These are phyloP conservation scores for Marvania coccoides DNA, from an alignment of 139 green algal species.

Conservation along the genomic window DNA sequence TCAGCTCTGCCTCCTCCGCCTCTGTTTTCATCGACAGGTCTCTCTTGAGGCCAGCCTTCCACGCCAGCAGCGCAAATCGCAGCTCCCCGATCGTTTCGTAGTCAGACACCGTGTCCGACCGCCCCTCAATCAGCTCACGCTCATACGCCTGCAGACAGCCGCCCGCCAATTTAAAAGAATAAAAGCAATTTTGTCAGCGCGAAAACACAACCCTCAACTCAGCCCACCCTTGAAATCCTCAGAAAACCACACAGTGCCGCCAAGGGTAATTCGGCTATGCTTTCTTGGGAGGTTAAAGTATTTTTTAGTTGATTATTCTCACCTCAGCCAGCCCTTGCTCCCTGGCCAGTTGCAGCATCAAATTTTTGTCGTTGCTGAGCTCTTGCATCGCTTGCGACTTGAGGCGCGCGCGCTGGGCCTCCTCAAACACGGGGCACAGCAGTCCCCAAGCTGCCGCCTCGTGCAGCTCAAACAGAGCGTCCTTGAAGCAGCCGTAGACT, in stretches of 20 bases:
- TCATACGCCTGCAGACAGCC: neutral
- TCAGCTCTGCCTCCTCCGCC: neutral
- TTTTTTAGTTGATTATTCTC: too few species aligned
- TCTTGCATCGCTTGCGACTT: neutral
- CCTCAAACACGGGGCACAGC: constrained; percentile 4
- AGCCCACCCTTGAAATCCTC: too few species aligned
- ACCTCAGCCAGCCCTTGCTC: constrained; percentile 7
- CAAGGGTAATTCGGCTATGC: too few species aligned
- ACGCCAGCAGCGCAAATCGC: constrained; percentile 24
- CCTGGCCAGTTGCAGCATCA: constrained; percentile 5
- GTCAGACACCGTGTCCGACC: constrained; percentile 2
- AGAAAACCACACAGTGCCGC: too few species aligned
- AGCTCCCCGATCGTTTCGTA: constrained; percentile 27
- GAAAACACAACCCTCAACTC: too few species aligned
- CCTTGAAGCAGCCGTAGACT: constrained; percentile 15
- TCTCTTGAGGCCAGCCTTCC: constrained; percentile 11
- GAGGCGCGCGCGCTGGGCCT: constrained; percentile 1
- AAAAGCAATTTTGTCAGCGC: too few species aligned
- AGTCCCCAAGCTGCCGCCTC: constrained; percentile 10
- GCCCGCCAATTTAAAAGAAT: too few species aligned
- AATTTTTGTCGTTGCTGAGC: constrained; percentile 16
- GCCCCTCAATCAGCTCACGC: neutral
- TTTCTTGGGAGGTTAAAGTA: too few species aligned
- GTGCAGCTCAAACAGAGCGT: constrained; percentile 12
- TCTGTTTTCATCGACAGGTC: neutral